A percentile compares a stretch with the other conserved stretches of the same genome.
These are phyloP conservation scores for Colletotrichum chlorophyti DNA, from an alignment of 2,329 filamentous ascomycete species.

Conservation along the genomic window DNA sequence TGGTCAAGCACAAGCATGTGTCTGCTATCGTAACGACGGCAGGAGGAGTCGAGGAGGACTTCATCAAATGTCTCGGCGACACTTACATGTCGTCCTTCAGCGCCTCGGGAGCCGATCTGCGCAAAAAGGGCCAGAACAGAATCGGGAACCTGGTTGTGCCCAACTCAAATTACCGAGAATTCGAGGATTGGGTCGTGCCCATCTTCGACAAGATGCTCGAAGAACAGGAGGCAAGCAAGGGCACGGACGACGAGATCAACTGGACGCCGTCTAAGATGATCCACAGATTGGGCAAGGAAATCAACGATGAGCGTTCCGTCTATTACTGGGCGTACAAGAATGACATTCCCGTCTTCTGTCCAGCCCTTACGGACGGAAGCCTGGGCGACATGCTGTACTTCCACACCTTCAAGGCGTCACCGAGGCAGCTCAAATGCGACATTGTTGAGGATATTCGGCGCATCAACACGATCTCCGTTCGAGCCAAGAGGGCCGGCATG, in stretches of 20 bases:
- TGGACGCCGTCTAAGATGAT: conserved; percentile 98
- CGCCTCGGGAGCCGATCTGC: conserved; percentile 77
- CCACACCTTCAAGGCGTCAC: conserved; percentile 91
- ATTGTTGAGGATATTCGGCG: conserved; percentile 92
- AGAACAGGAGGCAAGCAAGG: conserved; percentile 85
- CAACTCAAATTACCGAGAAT: conserved; percentile 96
- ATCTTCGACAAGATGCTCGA: conserved; percentile 94
- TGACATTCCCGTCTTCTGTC: conserved; percentile 95
- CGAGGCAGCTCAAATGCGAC: conserved; percentile 82
- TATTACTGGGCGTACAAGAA: conserved; percentile 99
- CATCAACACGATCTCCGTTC: conserved; percentile 90
- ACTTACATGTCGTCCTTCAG: conserved; percentile 92
- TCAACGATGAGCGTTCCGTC: conserved; percentile 89
- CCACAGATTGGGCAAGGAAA: conserved; percentile 87
- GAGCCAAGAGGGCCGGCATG: conserved; percentile 90
- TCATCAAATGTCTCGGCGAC: conserved; percentile 96
- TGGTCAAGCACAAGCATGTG: conserved; percentile 91
- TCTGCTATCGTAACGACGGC: conserved; percentile 95
- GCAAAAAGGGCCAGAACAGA: conserved; percentile 87
- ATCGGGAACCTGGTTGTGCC: conserved; percentile 96
- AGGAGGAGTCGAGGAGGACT: conserved; percentile 94
- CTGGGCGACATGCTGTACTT: conserved; percentile 98
- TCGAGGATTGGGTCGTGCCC: conserved; percentile 97
- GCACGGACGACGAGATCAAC: conserved; percentile 69
- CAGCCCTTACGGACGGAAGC: conserved; percentile 92